phyloP scores from a whole-genome alignment of 2,329 filamentous ascomycete genomes.

The Fusarium mexicanum region DNA sequence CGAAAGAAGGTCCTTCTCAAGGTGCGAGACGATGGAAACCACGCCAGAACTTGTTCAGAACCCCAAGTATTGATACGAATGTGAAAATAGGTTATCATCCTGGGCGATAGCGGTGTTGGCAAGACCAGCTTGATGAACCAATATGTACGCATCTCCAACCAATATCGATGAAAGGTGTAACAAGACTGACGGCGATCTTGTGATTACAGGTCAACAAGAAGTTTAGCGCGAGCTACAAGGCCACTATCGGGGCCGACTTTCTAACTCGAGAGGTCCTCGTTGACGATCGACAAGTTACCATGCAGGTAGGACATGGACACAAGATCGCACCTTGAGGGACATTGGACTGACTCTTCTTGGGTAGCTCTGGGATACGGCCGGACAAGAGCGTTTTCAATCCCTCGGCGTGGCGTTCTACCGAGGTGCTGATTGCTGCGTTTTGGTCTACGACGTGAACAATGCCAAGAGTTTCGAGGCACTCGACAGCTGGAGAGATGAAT shows the following conservation, averaged over 20 bases:
- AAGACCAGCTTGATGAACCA: constrained; percentile 99
- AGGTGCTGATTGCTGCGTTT: constrained; percentile 95
- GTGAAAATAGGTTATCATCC: constrained; percentile 85
- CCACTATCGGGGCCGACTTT: constrained; percentile 98
- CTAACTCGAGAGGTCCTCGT: constrained; percentile 97
- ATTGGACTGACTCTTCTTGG: constrained; percentile 1
- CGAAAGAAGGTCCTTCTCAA: constrained; percentile 92
- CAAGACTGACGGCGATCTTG: constrained; percentile 19
- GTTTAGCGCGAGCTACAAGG: constrained; percentile 99
- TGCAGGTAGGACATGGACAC: constrained; percentile 74
- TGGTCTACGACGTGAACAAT: constrained; percentile 99
- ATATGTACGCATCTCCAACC: constrained; percentile 78
- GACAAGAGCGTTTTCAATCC: constrained; percentile 97
- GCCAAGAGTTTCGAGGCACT: constrained; percentile 98
- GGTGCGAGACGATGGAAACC: constrained; percentile 58
- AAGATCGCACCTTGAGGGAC: not conserved
- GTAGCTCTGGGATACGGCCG: constrained; percentile 96
- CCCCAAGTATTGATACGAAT: constrained; percentile 24
- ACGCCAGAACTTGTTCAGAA: not conserved
- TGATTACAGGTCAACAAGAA: constrained; percentile 94
- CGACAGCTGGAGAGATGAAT: constrained; percentile 98
- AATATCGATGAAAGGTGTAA: not conserved
- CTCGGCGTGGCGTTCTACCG: constrained; percentile 97
- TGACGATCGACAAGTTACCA: constrained; percentile 95
- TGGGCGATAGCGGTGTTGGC: constrained; percentile 97